Base-by-base conservation (phyloP, 1,139 yeast genomes). In the Barnettozyma hawaiiensis region DNA sequence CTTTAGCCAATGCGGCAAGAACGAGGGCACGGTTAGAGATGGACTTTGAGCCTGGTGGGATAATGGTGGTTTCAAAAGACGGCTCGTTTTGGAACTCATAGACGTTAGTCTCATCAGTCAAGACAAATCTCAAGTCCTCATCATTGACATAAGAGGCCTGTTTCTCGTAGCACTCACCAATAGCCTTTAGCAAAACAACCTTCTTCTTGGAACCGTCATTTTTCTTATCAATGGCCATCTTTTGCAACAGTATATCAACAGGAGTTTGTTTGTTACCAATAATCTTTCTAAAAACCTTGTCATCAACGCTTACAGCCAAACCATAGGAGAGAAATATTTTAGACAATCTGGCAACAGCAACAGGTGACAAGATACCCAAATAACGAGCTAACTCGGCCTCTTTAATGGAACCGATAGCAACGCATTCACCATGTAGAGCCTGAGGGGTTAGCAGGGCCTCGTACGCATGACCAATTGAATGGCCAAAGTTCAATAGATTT, bases 351-450 rank as follows among this genome's bases (percentile, higher is more conserved):
- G 97, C 92, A 27, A 92, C 98, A 2, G 96, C 96, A 6, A 89
- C 94, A 4, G 97, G 94, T 2, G 95, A 78, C 52, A 92, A 70
- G 41, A 87, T 76, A 18, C 97, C 97, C 59, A 86, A 71, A 63
- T 85, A 87, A 60, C 99, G 78, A 20, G 97, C 76, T 50, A 92
- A 73, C 65, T 92, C 98, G 2, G 97, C 98, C 64, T 92, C 99
- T 56, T 81, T 75, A 34, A 94, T 81, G 79, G 90, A 85, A 50
- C 99, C 99, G 49, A 92, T 76, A 9, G 97, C 76, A 16, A 92
- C 98, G 73, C 98, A 92, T 65, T 92, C 99, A 47, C 99, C 99
- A 57, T 92, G 99, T 38, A 92, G 73, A 16, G 96, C 94, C 62
- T 90, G 89, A 8, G 99, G 98, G 5, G 97, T 89, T 51, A 92